Percentiles rank a stretch among this genome's conserved stretches.
phyloP scores from a whole-genome alignment of 345 rosid genomes.

The Sonneratia alba region DNA sequence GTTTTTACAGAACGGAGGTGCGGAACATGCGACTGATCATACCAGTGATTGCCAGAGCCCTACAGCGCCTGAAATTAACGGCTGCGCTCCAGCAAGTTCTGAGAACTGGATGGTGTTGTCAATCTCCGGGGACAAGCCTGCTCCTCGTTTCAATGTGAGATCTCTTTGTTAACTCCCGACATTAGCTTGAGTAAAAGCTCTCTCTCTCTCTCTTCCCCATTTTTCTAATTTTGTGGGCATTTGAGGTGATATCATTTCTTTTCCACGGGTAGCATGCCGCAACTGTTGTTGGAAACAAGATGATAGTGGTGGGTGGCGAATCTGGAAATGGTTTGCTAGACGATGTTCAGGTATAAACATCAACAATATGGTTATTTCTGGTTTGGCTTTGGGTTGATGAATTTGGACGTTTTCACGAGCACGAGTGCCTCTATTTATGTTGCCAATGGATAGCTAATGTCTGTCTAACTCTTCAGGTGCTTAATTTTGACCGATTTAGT shows the following conservation, averaged over 20 bases:
- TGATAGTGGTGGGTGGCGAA: slow-evolving; percentile 97
- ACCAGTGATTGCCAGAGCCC: slow-evolving; percentile 44
- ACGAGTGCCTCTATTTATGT: not conserved
- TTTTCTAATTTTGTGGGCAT: not conserved
- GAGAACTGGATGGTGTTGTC: slow-evolving; percentile 88
- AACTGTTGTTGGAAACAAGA: slow-evolving; percentile 77
- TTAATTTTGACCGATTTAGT: slow-evolving; percentile 64
- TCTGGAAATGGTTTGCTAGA: slow-evolving; percentile 69
- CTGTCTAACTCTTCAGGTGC: slow-evolving; percentile 35
- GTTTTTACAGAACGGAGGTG: slow-evolving; percentile 40
- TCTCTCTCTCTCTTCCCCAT: not conserved
- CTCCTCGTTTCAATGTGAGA: slow-evolving; percentile 70
- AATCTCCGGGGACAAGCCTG: slow-evolving; percentile 66
- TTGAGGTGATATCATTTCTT: not conserved
- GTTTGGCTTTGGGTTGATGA: not conserved
- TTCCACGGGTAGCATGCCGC: slow-evolving; percentile 66
- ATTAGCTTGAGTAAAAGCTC: not conserved
- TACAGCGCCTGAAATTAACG: slow-evolving; percentile 31
- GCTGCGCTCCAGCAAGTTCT: slow-evolving; percentile 32
- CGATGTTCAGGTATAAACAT: slow-evolving; percentile 79
- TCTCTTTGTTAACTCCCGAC: not conserved
- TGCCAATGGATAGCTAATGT: not conserved
- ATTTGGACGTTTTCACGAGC: not conserved
- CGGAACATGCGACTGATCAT: slow-evolving; percentile 31
- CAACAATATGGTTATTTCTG: not conserved